These are phyloP conservation scores for Schizophyllum commune DNA, from an alignment of 1,284 basidiomycete genomes.

Conservation along the genomic window DNA sequence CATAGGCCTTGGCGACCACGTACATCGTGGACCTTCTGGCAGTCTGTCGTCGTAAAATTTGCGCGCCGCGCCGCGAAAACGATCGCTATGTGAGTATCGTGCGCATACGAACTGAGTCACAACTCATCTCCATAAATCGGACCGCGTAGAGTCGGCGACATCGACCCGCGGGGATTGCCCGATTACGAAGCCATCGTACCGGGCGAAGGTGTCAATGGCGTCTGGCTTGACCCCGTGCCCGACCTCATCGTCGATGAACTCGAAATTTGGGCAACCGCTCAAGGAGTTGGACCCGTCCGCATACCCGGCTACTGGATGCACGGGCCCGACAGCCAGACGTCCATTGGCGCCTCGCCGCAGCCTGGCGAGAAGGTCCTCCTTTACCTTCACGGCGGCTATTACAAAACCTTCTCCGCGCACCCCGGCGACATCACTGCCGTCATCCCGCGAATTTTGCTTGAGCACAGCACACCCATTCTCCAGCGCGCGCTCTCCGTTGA, in stretches of 20 bases:
- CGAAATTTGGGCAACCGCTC: conserved; percentile 30
- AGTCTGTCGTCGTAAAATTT: conserved; percentile 28
- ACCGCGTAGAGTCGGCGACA: conserved; percentile 22
- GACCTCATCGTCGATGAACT: conserved; percentile 42
- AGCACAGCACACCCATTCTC: conserved; percentile 26
- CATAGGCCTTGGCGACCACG: conserved; percentile 37
- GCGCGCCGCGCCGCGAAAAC: conserved; percentile 23
- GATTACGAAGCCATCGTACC: conserved; percentile 32
- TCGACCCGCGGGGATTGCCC: conserved; percentile 23
- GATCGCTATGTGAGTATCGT: not conserved
- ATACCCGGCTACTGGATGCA: conserved; percentile 55
- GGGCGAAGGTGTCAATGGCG: conserved; percentile 32
- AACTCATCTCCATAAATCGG: no score
- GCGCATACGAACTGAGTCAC: no score
- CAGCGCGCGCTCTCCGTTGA: conserved; percentile 39
- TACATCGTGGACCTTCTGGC: conserved; percentile 31
- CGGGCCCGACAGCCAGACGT: conserved; percentile 27
- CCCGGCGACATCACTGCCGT: conserved; percentile 21
- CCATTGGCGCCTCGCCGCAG: conserved; percentile 26
- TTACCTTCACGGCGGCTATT: conserved; percentile 44
- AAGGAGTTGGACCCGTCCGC: conserved; percentile 31
- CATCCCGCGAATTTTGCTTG: conserved; percentile 27
- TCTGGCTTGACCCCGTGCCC: conserved; percentile 44
- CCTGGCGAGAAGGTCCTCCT: conserved; percentile 46
- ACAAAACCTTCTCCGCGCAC: conserved; percentile 32